Conservation (phyloP, 495 filamentous ascomycete species). For the Glarea lozoyensis region DNA sequence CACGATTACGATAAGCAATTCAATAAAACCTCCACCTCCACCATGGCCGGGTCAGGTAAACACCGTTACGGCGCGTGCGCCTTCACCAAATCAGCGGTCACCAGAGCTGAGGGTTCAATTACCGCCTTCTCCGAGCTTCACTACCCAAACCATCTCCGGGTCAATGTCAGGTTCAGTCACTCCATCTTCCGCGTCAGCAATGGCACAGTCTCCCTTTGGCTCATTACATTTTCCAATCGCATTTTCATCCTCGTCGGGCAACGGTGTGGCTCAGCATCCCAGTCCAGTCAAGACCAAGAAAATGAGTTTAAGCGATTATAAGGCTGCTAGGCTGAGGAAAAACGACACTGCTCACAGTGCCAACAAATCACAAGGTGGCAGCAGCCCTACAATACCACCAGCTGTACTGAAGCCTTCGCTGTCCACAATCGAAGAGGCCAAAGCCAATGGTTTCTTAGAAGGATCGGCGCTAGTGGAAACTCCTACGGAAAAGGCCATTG, state of each 20-base stretch:
- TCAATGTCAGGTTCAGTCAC: constrained; percentile 22
- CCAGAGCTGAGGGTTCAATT: constrained; percentile 42
- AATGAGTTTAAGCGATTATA: constrained; percentile 66
- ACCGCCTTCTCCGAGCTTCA: constrained; percentile 34
- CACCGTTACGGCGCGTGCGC: background rate
- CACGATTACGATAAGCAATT: constrained; percentile 3
- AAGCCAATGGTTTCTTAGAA: constrained; percentile 7
- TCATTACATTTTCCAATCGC: constrained; percentile 24
- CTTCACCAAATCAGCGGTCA: constrained; percentile 1
- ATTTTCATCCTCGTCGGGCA: constrained; percentile 34
- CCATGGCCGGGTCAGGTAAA: constrained; percentile 13
- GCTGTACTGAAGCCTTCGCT: constrained; percentile 12
- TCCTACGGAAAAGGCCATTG: constrained; percentile 11
- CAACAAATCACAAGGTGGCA: constrained; percentile 11
- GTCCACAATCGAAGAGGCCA: constrained; percentile 15
- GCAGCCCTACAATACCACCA: constrained; percentile 10
- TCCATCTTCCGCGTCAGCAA: constrained; percentile 32
- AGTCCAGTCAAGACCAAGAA: constrained; percentile 58
- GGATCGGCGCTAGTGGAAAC: constrained; percentile 15
- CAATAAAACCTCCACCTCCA: constrained; percentile 21
- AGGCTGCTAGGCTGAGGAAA: constrained; percentile 42
- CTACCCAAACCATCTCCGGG: constrained; percentile 21
- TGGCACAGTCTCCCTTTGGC: constrained; percentile 45
- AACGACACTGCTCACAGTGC: constrained; percentile 14
- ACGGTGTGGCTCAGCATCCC: constrained; percentile 36